Conservation (phyloP, 306 rosid species). For the Spatholobus suberectus region DNA sequence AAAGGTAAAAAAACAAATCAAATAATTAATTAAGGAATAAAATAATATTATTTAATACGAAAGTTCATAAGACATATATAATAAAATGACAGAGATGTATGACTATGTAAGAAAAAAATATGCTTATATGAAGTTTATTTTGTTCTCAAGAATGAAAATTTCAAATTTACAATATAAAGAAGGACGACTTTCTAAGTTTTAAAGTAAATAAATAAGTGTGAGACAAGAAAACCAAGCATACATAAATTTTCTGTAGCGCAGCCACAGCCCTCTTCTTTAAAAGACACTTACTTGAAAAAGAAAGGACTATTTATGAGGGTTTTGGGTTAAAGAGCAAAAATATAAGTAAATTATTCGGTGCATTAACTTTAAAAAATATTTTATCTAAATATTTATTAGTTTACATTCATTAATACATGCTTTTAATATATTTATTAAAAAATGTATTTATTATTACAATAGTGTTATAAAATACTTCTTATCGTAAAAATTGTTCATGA, state of each 20-base stretch:
- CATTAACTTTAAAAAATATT: background rate
- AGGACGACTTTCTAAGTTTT: background rate
- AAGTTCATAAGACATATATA: background rate
- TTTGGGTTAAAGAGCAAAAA: background rate
- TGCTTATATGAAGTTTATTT: background rate
- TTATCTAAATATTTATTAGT: background rate
- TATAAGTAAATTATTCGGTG: background rate
- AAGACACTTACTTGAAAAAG: background rate
- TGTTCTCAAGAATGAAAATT: background rate
- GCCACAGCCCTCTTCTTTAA: background rate
- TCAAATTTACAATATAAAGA: background rate
- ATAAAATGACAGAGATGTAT: background rate
- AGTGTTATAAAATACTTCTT: too few species aligned
- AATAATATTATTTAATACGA: background rate
- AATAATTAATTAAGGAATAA: background rate
- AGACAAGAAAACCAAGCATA: background rate
- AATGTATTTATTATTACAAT: too few species aligned
- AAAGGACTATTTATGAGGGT: background rate
- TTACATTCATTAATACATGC: too few species aligned
- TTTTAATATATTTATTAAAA: too few species aligned
- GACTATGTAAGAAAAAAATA: background rate
- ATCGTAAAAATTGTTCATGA: too few species aligned
- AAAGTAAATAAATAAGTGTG: background rate
- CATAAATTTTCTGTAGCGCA: background rate
- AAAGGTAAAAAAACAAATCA: background rate